These are phyloP conservation scores for Amylocystis lapponica DNA, from an alignment of 768 basidiomycete species.

Conservation along the genomic window DNA sequence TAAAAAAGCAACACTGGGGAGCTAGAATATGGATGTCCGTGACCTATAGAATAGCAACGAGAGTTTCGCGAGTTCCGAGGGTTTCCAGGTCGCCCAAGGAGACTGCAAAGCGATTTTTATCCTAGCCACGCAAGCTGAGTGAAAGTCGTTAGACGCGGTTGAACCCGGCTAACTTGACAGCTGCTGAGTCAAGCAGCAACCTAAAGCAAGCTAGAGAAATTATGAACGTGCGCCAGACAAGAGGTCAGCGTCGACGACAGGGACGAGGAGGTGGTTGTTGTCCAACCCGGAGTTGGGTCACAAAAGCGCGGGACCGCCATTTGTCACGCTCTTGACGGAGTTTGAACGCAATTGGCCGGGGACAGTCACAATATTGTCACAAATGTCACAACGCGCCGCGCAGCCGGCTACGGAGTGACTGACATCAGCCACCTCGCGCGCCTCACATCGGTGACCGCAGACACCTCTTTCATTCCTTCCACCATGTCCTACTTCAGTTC, in stretches of 20 bases:
- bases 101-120: slow-evolving; percentile 15
- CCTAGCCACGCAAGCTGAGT: slow-evolving; percentile 17
- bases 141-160: slow-evolving; percentile 4
- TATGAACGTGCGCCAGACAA: too few species aligned
- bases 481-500: slow-evolving; percentile 52
- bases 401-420: too few species aligned
- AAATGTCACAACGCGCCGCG: slow-evolving; percentile 7
- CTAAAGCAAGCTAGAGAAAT: too few species aligned
- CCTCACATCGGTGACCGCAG: slow-evolving; percentile 5
- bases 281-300: slow-evolving; percentile 17
- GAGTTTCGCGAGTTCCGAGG: neutral
- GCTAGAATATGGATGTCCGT: neutral
- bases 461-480: slow-evolving; percentile 5
- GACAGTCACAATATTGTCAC: slow-evolving; percentile 4
- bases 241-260: slow-evolving; percentile 18
- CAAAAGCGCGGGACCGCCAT: slow-evolving; percentile 6
- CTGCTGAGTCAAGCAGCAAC: too few species aligned
- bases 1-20: neutral
- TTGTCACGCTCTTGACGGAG: slow-evolving; percentile 6
- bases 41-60: neutral
- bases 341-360: neutral
- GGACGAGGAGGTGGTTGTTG: slow-evolving; percentile 24
- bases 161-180: neutral
- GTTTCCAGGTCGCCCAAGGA: slow-evolving; percentile 4
- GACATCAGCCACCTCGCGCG: neutral